A percentile compares a stretch with the other conserved stretches of the same genome.
Conservation (phyloP, 2,329 filamentous ascomycete species). For the Pseudogymnoascus sp. region DNA sequence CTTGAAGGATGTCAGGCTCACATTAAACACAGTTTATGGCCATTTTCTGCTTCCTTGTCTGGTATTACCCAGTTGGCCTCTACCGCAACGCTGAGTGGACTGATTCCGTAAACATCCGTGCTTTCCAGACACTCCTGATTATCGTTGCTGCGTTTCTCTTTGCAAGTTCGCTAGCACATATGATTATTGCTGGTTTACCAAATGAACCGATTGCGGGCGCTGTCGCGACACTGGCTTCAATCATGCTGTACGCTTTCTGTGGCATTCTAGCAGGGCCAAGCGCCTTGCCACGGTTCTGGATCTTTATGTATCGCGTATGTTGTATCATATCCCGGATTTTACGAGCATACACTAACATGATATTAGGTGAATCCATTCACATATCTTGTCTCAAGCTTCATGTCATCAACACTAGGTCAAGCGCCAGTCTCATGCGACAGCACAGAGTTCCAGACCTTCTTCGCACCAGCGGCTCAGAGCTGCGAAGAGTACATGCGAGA, state of each 20-base stretch:
- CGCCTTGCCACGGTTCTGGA: conserved; percentile 65
- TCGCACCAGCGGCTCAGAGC: conserved; percentile 47
- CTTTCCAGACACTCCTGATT: conserved; percentile 70
- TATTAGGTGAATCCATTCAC: conserved; percentile 58
- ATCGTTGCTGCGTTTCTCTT: conserved; percentile 69
- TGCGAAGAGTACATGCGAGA: conserved; percentile 51
- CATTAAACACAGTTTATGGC: conserved; percentile 28
- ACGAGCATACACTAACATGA: background rate
- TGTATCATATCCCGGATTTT: background rate
- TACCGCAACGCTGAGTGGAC: conserved; percentile 59
- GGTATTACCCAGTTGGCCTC: conserved; percentile 78
- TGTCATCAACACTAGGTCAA: conserved; percentile 62
- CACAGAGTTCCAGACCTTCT: conserved; percentile 61
- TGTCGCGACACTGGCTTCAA: conserved; percentile 67
- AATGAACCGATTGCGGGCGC: conserved; percentile 68
- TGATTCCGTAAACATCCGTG: conserved; percentile 57
- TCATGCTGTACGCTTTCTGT: conserved; percentile 65
- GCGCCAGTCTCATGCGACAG: conserved; percentile 55
- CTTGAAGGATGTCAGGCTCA: background rate
- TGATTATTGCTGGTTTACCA: conserved; percentile 68
- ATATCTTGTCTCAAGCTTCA: conserved; percentile 66
- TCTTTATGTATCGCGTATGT: conserved; percentile 67
- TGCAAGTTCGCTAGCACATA: conserved; percentile 69
- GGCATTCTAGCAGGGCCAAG: conserved; percentile 60
- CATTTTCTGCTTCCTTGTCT: conserved; percentile 66